A percentile compares a stretch with the other conserved stretches of the same genome.
Conservation (phyloP, 2,329 filamentous ascomycete genomes). For the Cladophialophora chaetospira region DNA sequence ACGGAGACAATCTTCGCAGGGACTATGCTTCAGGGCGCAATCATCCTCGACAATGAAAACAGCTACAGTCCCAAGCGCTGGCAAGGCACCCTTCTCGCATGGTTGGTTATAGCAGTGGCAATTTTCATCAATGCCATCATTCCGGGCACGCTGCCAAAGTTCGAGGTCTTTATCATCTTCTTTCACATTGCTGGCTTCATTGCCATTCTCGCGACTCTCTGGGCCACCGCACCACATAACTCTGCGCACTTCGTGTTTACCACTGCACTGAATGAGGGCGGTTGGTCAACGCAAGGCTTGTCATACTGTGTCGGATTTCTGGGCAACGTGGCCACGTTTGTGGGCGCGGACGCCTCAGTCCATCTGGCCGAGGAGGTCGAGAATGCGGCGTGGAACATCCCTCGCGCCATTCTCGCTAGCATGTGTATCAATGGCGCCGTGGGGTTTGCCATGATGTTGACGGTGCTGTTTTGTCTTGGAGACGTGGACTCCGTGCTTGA, state of each 20-base stretch:
- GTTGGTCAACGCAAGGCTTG: conserved; percentile 39
- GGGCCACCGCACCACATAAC: conserved; percentile 36
- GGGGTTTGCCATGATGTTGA: conserved; percentile 42
- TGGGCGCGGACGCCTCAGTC: conserved; percentile 36
- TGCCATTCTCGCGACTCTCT: conserved; percentile 43
- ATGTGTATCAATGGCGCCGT: conserved; percentile 39
- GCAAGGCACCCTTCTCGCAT: conserved; percentile 46
- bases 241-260: conserved; percentile 39
- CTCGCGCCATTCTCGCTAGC: conserved; percentile 34
- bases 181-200: conserved; percentile 52
- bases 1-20: conserved; percentile 47
- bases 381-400: conserved; percentile 35
- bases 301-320: conserved; percentile 41
- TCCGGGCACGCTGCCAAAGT: conserved; percentile 44
- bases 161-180: conserved; percentile 47
- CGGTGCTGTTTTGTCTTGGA: conserved; percentile 40
- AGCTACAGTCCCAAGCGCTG: conserved; percentile 39
- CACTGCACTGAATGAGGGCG: conserved; percentile 38
- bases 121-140: conserved; percentile 48
- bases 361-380: conserved; percentile 36
- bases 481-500: conserved; percentile 37
- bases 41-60: conserved; percentile 42
- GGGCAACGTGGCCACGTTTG: conserved; percentile 41
- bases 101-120: conserved; percentile 41
- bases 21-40: conserved; percentile 45